Base-by-base conservation (phyloP, 1,284 basidiomycete species). In the Neonothopanus nambi region DNA sequence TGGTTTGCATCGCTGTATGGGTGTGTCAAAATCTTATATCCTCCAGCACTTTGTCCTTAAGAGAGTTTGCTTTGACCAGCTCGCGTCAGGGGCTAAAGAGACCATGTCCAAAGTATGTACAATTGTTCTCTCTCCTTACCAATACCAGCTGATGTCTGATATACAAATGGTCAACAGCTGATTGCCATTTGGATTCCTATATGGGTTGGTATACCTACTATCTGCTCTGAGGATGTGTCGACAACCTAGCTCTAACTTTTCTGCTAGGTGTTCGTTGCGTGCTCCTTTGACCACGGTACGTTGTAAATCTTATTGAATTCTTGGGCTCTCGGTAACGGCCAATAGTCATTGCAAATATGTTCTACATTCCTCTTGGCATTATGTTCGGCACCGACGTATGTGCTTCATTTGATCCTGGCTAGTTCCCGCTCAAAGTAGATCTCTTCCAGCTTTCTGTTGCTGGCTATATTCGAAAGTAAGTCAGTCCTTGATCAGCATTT, bases 1-100 rank as follows among this genome's bases (percentile, higher is more conserved):
- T 91, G 2, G 89, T 91, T 38, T 87, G 79, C 58, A 70, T 89
- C n/a, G 89, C 88, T 3, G 76, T 91, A 53, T 91, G 88, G 85
- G 85, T 87, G 57, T 23, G 82, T 43, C 15, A 6, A 18, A 30
- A 39, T 46, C 41, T 4, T 46, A 6, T 28, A 38, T 21, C 9
- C 1, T n/a, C n/a, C n/a, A n/a, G 13, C 17, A 15, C 37, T 39
- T 17, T 7, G 17, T 13, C 24, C 13, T 30, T n/a, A n/a, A n/a
- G n/a, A n/a, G n/a, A n/a, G n/a, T n/a, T n/a, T n/a, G n/a, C 6
- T n/a, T 40, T 57, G 51, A 56, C 33, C 60, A 88, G 87, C 87
- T 89, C 84, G 81, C 85, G 0, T 74, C 82, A 13, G 83, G 81
- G 17, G 84, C 89, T 5, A 81, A 69, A 49, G 89, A 91, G 11